Evolutionary conservation across 2,329 filamentous ascomycete genomes (phyloP).

Genomic region (Zarea fungicola): DNA sequence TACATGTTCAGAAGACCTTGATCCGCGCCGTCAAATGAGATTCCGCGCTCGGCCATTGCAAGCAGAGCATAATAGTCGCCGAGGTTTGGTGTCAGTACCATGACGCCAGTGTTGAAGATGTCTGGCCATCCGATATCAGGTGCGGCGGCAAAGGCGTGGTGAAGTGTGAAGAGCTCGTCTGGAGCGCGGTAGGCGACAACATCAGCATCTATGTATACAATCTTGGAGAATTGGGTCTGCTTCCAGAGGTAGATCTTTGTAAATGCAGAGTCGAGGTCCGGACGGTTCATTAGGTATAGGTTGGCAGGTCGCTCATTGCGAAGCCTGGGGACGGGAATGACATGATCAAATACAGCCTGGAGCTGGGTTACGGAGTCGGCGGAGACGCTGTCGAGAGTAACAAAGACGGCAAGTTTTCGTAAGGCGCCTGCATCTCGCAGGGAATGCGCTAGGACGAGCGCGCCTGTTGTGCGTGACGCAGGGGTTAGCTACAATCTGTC

Average conservation of each 20-base stretch:
- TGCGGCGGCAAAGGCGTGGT: conserved; percentile 61
- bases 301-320: conserved; percentile 74
- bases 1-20: conserved; percentile 95
- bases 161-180: conserved; percentile 79
- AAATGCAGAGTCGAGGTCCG: conserved; percentile 86
- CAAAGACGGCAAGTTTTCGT: conserved; percentile 79
- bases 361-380: conserved; percentile 72
- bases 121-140: conserved; percentile 98
- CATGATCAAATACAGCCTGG: conserved; percentile 78
- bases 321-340: conserved; percentile 79
- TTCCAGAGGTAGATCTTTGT: conserved; percentile 96
- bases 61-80: conserved; percentile 81
- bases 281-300: conserved; percentile 84
- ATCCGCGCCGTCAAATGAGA: conserved; percentile 95
- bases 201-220: conserved; percentile 93
- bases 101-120: conserved; percentile 95
- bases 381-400: conserved; percentile 76
- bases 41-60: conserved; percentile 77
- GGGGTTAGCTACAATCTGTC: conserved; percentile 13
- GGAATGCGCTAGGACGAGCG: conserved; percentile 89
- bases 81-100: conserved; percentile 83
- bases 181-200: conserved; percentile 85
- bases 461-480: conserved; percentile 54
- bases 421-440: conserved; percentile 82
- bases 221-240: conserved; percentile 80